A percentile compares a stretch with the other conserved stretches of the same genome.
phyloP scores from a whole-genome alignment of 306 rosid genomes.

The Malus orientalis region DNA sequence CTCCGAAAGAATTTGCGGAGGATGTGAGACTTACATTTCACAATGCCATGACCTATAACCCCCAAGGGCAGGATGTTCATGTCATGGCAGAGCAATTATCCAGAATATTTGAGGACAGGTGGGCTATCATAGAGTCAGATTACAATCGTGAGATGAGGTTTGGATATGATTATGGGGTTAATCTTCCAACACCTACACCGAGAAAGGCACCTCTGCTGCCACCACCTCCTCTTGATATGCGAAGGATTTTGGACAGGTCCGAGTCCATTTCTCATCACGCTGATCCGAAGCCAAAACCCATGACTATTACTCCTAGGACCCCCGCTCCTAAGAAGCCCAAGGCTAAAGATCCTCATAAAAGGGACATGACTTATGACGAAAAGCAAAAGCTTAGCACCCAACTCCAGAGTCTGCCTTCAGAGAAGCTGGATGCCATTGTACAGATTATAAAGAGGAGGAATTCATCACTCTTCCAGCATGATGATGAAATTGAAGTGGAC shows the following conservation, averaged over 20 bases:
- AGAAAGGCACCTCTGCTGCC: conserved; percentile 51
- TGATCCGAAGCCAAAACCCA: conserved; percentile 38
- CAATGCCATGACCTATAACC: conserved; percentile 92
- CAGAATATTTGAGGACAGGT: conserved; percentile 71
- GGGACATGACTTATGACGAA: conserved; percentile 88
- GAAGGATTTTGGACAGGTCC: conserved; percentile 65
- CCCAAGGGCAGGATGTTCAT: conserved; percentile 89
- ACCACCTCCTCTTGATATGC: conserved; percentile 76
- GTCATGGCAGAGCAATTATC: conserved; percentile 84
- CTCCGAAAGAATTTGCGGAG: conserved; percentile 93
- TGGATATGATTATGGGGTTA: conserved; percentile 42
- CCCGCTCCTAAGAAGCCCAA: conserved; percentile 94
- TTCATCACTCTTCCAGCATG: conserved; percentile 60
- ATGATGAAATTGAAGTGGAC: conserved; percentile 93
- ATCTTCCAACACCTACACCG: conserved; percentile 50
- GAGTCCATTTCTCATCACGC: conserved; percentile 46
- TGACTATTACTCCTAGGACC: conserved; percentile 71
- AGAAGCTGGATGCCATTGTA: conserved; percentile 74
- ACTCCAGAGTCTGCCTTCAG: conserved; percentile 76
- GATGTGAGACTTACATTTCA: conserved; percentile 87
- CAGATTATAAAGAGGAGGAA: conserved; percentile 79
- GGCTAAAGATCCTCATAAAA: conserved; percentile 88
- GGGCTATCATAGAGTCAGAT: conserved; percentile 85
- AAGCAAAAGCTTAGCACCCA: conserved; percentile 80
- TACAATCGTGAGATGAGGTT: conserved; percentile 71